A percentile compares a stretch with the other conserved stretches of the same genome.
Evolutionary conservation across 2,329 filamentous ascomycete species (phyloP).

Genomic region (Colletotrichum sp.): DNA sequence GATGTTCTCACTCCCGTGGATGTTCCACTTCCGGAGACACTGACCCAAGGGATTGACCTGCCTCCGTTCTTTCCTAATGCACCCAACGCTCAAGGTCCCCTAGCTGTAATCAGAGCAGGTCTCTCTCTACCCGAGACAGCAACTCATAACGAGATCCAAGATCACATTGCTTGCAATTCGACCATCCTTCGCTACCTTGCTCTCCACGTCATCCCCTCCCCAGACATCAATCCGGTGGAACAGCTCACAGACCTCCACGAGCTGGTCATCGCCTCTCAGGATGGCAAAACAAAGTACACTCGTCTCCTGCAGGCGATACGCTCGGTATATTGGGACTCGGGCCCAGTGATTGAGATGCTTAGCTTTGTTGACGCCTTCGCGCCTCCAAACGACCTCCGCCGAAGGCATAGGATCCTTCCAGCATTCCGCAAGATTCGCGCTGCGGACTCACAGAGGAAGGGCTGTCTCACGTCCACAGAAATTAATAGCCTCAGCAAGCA

Average conservation of each 20-base stretch:
- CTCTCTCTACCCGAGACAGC: slow-evolving; percentile 14
- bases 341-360: slow-evolving; percentile 1
- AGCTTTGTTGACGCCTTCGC: neutral
- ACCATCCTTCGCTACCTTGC: slow-evolving; percentile 26
- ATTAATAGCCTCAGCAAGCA: neutral
- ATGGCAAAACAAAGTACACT: neutral
- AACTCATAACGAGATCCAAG: slow-evolving; percentile 5
- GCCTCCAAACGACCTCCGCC: neutral
- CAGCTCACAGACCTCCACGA: neutral
- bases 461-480: neutral
- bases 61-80: slow-evolving; percentile 2
- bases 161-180: slow-evolving; percentile 23
- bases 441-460: neutral
- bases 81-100: neutral
- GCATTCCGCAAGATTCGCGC: slow-evolving; percentile 8
- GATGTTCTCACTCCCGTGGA: neutral
- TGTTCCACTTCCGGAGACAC: neutral
- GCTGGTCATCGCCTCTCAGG: neutral
- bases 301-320: slow-evolving; percentile 5
- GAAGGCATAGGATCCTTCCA: neutral
- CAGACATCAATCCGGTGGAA: neutral
- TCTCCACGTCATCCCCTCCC: slow-evolving; percentile 4
- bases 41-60: neutral
- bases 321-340: slow-evolving; percentile 5
- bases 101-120: slow-evolving; percentile 13